Percentiles rank a stretch among this genome's conserved stretches.
phyloP scores from a whole-genome alignment of 2,329 filamentous ascomycete species.

The Fusarium avenaceum region DNA sequence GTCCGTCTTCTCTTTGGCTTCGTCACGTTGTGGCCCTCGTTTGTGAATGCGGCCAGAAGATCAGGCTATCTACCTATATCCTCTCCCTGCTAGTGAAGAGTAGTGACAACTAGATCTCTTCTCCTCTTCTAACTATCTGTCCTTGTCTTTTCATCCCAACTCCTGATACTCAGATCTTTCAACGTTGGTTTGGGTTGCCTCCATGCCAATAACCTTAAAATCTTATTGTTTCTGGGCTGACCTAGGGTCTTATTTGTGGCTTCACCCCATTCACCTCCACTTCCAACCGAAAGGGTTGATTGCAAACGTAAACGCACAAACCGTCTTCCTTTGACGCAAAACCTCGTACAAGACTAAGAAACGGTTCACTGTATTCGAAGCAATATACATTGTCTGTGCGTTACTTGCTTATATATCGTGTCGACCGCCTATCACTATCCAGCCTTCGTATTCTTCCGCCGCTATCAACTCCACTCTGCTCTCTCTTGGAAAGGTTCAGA shows the following conservation, averaged over 20 bases:
- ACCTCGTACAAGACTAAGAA: slow-evolving; percentile 29
- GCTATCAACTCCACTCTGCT: slow-evolving; percentile 19
- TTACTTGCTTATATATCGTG: slow-evolving; percentile 15
- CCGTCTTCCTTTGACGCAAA: slow-evolving; percentile 15
- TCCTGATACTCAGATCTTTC: slow-evolving; percentile 28
- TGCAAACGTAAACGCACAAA: slow-evolving; percentile 27
- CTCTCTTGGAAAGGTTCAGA: slow-evolving; percentile 15
- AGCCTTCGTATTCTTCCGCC: slow-evolving; percentile 18
- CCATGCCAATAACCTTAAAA: slow-evolving; percentile 43
- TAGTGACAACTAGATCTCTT: slow-evolving; percentile 14
- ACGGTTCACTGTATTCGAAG: slow-evolving; percentile 2
- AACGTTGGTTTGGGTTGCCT: slow-evolving; percentile 40
- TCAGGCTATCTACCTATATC: slow-evolving; percentile 11
- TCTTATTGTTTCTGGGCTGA: slow-evolving; percentile 44
- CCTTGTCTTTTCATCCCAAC: slow-evolving; percentile 6
- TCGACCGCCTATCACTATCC: slow-evolving; percentile 1
- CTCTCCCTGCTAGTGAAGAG: slow-evolving; percentile 27
- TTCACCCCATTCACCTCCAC: slow-evolving; percentile 23
- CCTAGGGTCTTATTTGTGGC: slow-evolving; percentile 39
- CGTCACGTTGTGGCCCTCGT: slow-evolving; percentile 22
- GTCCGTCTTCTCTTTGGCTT: slow-evolving; percentile 40
- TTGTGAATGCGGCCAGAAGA: slow-evolving; percentile 12
- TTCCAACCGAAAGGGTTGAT: slow-evolving; percentile 12
- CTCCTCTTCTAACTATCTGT: slow-evolving; percentile 1
- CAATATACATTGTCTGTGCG: not conserved